Evolutionary conservation across 1,284 basidiomycete genomes (phyloP).

Genomic region (Leccinum solheimii): DNA sequence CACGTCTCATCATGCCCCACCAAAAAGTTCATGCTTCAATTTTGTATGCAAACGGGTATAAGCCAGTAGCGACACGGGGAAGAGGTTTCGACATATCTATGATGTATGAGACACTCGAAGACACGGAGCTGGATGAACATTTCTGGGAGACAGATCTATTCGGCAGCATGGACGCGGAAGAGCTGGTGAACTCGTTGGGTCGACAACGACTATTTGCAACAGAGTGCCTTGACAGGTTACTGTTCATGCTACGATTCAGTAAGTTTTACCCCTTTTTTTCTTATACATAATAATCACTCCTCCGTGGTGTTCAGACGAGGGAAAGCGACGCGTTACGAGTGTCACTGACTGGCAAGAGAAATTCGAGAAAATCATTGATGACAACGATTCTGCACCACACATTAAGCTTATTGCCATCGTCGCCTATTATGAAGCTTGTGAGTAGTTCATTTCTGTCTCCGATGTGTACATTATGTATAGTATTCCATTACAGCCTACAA

Average conservation of each 20-base stretch:
- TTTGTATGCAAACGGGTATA: neutral
- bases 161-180: neutral
- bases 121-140: neutral
- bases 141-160: neutral
- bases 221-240: neutral
- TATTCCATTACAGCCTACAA: conserved; percentile 10
- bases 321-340: conserved; percentile 20
- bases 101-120: neutral
- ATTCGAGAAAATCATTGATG: conserved; percentile 15
- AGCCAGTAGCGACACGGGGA: neutral
- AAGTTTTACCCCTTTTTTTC: neutral
- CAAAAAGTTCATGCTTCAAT: neutral
- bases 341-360: conserved; percentile 9
- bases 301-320: conserved; percentile 19
- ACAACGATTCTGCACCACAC: conserved; percentile 7
- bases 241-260: conserved; percentile 21
- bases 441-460: conserved; percentile 8
- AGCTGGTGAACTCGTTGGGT: neutral
- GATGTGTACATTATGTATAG: neutral
- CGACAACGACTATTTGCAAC: neutral
- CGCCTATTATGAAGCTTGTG: conserved; percentile 24
- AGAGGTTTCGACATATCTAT: neutral
- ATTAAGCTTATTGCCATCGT: conserved; percentile 26
- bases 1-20: neutral
- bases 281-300: neutral